Percentiles rank a stretch among this genome's conserved stretches.
phyloP scores from a whole-genome alignment of 129 eudicot species.

The Solidago caesia region DNA sequence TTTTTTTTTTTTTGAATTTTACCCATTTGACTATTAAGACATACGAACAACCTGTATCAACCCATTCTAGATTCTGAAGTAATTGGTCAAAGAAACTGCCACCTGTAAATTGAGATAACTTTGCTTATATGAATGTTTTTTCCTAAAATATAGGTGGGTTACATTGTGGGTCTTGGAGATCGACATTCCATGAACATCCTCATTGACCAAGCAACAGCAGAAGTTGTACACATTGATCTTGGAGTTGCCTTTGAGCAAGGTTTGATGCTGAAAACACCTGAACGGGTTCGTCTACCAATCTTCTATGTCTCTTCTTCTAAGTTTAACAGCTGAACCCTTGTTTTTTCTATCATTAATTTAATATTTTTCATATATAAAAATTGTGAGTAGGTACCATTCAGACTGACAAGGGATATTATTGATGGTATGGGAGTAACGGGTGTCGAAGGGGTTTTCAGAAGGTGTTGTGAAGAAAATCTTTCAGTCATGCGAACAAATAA shows the following conservation, averaged over 20 bases:
- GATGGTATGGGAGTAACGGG: constrained; percentile 99
- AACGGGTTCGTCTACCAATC: constrained; percentile 56
- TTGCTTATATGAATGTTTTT: not conserved
- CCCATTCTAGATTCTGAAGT: no score
- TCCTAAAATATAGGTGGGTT: constrained; percentile 64
- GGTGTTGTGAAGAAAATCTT: constrained; percentile 94
- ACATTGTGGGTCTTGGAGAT: constrained; percentile 98
- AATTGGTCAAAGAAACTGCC: no score
- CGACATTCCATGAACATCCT: constrained; percentile 92
- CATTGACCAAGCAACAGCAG: constrained; percentile 93
- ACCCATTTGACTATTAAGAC: no score
- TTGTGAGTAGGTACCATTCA: constrained; percentile 70
- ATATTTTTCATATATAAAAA: not conserved
- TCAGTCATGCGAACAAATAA: constrained; percentile 92
- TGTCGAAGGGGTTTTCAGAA: constrained; percentile 96
- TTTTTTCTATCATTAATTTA: not conserved
- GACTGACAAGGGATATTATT: constrained; percentile 89
- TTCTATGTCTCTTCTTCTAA: not conserved
- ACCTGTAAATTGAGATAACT: no score
- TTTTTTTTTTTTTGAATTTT: no score
- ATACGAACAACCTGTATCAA: no score
- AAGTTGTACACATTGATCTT: constrained; percentile 96
- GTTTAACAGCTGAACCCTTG: not conserved
- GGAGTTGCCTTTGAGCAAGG: constrained; percentile 99
- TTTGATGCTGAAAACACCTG: constrained; percentile 97